Evolutionary conservation across 306 rosid species (phyloP).

Genomic region (Betula pendula): DNA sequence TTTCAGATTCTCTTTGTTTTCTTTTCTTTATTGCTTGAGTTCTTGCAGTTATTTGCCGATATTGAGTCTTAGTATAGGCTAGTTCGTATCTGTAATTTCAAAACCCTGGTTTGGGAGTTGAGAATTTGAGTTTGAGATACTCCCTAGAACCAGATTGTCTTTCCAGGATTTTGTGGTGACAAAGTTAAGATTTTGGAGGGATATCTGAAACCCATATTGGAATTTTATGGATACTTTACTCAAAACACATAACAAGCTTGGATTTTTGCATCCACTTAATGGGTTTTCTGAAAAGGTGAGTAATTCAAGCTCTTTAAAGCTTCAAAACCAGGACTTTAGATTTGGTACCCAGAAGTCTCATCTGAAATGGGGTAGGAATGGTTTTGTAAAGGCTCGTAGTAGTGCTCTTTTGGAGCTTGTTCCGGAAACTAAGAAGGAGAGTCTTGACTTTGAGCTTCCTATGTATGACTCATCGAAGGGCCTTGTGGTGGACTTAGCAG

Average conservation of each 20-base stretch:
- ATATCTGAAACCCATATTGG: slow-evolving; percentile 16
- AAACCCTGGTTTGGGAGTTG: slow-evolving; percentile 19
- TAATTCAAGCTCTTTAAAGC: slow-evolving; percentile 39
- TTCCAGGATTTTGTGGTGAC: slow-evolving; percentile 27
- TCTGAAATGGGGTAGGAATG: slow-evolving; percentile 45
- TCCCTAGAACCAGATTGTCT: slow-evolving; percentile 21
- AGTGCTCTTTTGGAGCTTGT: slow-evolving; percentile 88
- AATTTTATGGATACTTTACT: slow-evolving; percentile 79
- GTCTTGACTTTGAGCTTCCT: slow-evolving; percentile 88
- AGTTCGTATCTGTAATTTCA: slow-evolving; percentile 11
- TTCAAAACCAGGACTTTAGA: slow-evolving; percentile 60
- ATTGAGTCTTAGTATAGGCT: background rate
- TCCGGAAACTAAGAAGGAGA: slow-evolving; percentile 89
- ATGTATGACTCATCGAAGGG: slow-evolving; percentile 76
- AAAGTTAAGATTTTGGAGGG: slow-evolving; percentile 23
- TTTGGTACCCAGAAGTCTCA: slow-evolving; percentile 54
- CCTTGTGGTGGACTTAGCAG: slow-evolving; percentile 81
- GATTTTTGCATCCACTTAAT: slow-evolving; percentile 71
- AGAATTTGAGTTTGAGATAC: background rate
- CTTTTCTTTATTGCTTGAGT: background rate
- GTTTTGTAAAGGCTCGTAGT: slow-evolving; percentile 52
- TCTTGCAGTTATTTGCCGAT: slow-evolving; percentile 17
- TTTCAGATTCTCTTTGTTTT: slow-evolving; percentile 4
- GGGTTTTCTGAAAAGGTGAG: slow-evolving; percentile 72
- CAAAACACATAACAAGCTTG: slow-evolving; percentile 85